Conservation (phyloP, 495 filamentous ascomycete species). For the Talaromyces trachyspermus region DNA sequence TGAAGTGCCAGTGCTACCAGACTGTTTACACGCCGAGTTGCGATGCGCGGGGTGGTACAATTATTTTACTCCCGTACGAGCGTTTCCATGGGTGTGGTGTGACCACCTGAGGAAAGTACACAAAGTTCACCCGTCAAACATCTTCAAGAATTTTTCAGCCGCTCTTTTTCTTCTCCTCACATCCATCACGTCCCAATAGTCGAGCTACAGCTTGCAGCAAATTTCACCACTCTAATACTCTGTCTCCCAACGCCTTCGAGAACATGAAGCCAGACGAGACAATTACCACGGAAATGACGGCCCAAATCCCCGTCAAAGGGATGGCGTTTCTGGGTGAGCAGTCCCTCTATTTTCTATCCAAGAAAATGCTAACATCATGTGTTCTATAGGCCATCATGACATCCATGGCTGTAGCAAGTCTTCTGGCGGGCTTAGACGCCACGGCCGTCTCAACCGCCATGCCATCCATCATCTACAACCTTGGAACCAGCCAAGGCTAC, state of each 20-base stretch:
- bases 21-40: not conserved
- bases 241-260: not conserved
- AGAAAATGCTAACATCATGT: not conserved
- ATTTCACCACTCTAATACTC: not conserved
- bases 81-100: not conserved
- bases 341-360: not conserved
- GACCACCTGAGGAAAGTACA: not conserved
- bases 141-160: not conserved
- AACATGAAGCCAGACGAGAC: not conserved
- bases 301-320: not conserved
- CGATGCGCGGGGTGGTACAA: not conserved
- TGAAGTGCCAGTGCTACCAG: not conserved
- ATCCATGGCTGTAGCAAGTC: slow-evolving; percentile 3
- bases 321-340: slow-evolving; percentile 1
- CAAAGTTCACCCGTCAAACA: not conserved
- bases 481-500: slow-evolving; percentile 24
- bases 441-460: slow-evolving; percentile 33
- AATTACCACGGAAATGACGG: not conserved
- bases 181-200: not conserved
- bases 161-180: not conserved
- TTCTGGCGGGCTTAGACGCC: slow-evolving; percentile 20
- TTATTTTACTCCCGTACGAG: not conserved
- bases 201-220: not conserved
- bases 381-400: not conserved
- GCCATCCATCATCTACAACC: slow-evolving; percentile 26